phyloP scores from a whole-genome alignment of 192 early-diverging fungal genomes.

The Jimgerdemannia lactiflua region DNA sequence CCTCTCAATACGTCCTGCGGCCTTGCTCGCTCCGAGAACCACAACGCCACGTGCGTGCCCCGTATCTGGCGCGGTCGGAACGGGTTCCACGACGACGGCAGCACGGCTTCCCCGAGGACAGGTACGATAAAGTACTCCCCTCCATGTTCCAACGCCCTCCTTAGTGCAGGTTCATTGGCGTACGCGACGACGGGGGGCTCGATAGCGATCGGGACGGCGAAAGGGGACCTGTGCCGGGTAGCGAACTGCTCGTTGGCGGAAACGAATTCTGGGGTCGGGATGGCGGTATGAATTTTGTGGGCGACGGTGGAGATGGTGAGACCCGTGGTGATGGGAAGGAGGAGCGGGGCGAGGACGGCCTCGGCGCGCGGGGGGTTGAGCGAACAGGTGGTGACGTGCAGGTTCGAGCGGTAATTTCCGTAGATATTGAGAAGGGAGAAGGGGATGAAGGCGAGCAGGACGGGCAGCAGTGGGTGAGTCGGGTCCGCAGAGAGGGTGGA shows the following conservation, averaged over 20 bases:
- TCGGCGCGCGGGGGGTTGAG: slow-evolving; percentile 57
- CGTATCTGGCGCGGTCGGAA: neutral
- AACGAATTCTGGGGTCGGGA: slow-evolving; percentile 33
- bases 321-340: neutral
- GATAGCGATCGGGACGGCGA: slow-evolving; percentile 37
- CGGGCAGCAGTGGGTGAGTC: slow-evolving; percentile 41
- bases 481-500: neutral
- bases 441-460: slow-evolving; percentile 65
- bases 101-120: neutral
- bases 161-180: neutral
- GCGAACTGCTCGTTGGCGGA: slow-evolving; percentile 48
- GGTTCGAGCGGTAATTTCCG: slow-evolving; percentile 68
- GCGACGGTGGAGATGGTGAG: neutral
- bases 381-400: slow-evolving; percentile 55
- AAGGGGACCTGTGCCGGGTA: slow-evolving; percentile 36
- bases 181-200: slow-evolving; percentile 40
- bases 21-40: slow-evolving; percentile 51
- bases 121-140: neutral
- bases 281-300: slow-evolving; percentile 6
- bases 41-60: slow-evolving; percentile 40
- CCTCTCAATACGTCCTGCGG: slow-evolving; percentile 53
- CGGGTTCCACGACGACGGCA: neutral
- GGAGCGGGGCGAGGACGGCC: slow-evolving; percentile 30
- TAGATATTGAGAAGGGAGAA: slow-evolving; percentile 68
- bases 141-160: neutral